These are phyloP conservation scores for Fusarium napiforme DNA, from an alignment of 2,329 filamentous ascomycete genomes.

Conservation along the genomic window DNA sequence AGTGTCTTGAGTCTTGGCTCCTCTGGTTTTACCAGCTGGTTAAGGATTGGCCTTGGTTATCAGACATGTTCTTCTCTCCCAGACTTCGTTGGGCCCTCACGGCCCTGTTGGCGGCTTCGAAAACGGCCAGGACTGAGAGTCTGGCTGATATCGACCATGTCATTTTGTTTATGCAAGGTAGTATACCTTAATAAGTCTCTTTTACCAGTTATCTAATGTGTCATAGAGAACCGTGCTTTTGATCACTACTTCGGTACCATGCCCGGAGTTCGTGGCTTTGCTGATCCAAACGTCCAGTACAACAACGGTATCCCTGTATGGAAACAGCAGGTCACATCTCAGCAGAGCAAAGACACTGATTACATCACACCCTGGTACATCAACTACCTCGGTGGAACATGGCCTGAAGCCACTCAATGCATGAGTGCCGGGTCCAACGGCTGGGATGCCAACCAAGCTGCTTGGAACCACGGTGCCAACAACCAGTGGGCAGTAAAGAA, in stretches of 20 bases:
- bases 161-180: constrained; percentile 13
- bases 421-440: constrained; percentile 63
- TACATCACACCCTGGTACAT: constrained; percentile 58
- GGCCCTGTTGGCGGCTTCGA: not conserved
- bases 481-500: constrained; percentile 62
- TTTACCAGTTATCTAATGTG: not conserved
- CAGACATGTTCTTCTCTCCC: constrained; percentile 4
- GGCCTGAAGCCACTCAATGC: constrained; percentile 63
- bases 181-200: fast-evolving
- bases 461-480: constrained; percentile 62
- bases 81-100: not conserved
- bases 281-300: constrained; percentile 12
- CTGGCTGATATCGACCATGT: constrained; percentile 21
- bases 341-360: not conserved
- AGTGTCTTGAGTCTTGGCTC: not conserved
- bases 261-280: constrained; percentile 16
- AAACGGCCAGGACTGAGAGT: not conserved
- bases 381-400: constrained; percentile 64
- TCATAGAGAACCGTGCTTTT: constrained; percentile 11
- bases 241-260: constrained; percentile 23
- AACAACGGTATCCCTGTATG: constrained; percentile 3
- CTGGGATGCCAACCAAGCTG: constrained; percentile 63
- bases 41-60: not conserved
- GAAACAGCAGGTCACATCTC: not conserved
- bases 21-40: not conserved